phyloP scores from a whole-genome alignment of 2,329 filamentous ascomycete species.

The Ophiostoma sp. region DNA sequence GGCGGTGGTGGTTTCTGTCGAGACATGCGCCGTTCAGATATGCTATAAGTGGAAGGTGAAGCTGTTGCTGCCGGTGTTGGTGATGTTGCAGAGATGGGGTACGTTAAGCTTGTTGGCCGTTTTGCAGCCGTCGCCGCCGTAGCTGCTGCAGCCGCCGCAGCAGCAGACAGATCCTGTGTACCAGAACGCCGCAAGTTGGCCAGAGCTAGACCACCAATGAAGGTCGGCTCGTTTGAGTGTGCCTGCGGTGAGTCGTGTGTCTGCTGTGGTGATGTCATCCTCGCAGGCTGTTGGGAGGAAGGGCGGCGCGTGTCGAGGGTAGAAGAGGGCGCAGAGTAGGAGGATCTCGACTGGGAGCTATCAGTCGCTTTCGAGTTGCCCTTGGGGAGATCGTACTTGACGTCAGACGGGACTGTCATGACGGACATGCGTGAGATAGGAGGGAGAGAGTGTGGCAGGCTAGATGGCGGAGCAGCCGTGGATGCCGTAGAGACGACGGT shows the following conservation, averaged over 20 bases:
- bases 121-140: conserved; percentile 16
- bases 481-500: background rate
- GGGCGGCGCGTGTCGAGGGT: conserved; percentile 19
- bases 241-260: conserved; percentile 30
- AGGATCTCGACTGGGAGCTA: background rate
- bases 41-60: conserved; percentile 12
- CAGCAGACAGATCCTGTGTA: conserved; percentile 25
- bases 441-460: conserved; percentile 45
- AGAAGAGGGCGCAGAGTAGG: conserved; percentile 25
- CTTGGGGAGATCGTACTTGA: conserved; percentile 19
- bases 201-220: conserved; percentile 52
- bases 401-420: conserved; percentile 44
- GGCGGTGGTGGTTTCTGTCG: conserved; percentile 34
- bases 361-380: conserved; percentile 28
- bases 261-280: conserved; percentile 21
- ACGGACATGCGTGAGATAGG: conserved; percentile 43
- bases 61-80: conserved; percentile 26
- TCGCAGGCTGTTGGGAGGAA: background rate
- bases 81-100: conserved; percentile 14
- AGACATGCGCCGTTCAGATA: conserved; percentile 30
- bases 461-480: conserved; percentile 11
- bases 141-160: conserved; percentile 27
- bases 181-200: conserved; percentile 43
- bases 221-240: conserved; percentile 39
- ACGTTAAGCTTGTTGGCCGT: background rate